Conservation (phyloP, 768 basidiomycete species). For the Hericium alpestre region DNA sequence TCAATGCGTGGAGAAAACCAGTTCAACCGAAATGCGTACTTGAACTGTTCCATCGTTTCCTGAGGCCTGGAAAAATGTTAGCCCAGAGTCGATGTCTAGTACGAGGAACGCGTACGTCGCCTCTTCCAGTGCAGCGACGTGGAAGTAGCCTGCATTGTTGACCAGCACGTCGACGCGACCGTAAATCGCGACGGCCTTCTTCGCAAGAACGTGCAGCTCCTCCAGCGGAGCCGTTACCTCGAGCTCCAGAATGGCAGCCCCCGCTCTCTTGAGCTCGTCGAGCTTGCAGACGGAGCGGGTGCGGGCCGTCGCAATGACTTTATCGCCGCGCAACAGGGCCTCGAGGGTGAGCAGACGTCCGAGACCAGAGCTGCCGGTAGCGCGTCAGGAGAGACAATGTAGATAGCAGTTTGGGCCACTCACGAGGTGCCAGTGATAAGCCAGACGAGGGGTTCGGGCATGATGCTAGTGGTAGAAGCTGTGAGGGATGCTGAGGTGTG, state of each 20-base stretch:
- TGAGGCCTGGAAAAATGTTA: constrained; percentile 12
- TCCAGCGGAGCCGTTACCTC: constrained; percentile 17
- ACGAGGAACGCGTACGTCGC: constrained; percentile 3
- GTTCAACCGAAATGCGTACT: background rate
- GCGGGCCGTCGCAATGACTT: constrained; percentile 13
- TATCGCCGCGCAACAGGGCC: constrained; percentile 12
- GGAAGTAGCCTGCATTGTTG: constrained; percentile 8
- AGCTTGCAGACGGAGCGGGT: constrained; percentile 14
- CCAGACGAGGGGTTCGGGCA: constrained; percentile 1
- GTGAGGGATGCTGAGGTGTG: background rate
- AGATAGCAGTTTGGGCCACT: background rate
- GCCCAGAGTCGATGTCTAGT: too few species aligned
- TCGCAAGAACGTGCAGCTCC: constrained; percentile 11
- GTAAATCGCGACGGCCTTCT: constrained; percentile 13
- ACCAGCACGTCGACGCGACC: constrained; percentile 15
- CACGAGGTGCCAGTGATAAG: constrained; percentile 9
- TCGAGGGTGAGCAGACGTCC: constrained; percentile 11
- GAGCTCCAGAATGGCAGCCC: constrained; percentile 17
- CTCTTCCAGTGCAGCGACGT: constrained; percentile 14
- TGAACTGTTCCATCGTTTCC: constrained; percentile 13
- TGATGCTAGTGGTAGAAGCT: background rate
- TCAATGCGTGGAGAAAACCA: background rate
- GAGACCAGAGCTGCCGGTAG: constrained; percentile 4
- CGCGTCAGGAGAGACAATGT: background rate
- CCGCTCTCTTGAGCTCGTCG: constrained; percentile 19